Conservation (phyloP, 2,329 filamentous ascomycete genomes). For the Fusarium begoniae region DNA sequence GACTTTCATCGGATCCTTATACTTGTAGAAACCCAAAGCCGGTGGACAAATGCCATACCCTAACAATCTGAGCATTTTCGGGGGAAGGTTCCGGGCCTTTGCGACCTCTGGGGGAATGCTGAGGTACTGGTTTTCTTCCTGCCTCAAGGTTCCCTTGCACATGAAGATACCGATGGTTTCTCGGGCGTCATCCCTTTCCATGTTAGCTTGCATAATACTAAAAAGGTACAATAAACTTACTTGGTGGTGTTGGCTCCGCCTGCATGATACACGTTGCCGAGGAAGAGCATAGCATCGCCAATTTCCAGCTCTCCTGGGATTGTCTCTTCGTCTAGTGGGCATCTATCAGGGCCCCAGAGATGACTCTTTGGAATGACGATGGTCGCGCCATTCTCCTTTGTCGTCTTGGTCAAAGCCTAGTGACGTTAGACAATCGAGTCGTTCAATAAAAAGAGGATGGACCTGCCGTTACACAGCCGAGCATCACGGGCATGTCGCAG, state of each 20-base stretch:
- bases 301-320: neutral
- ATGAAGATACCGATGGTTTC: neutral
- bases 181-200: neutral
- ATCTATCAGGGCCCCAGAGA: neutral
- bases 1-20: neutral
- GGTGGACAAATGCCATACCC: neutral
- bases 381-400: rapidly evolving
- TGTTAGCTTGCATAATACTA: rapidly evolving
- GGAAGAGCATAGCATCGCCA: neutral
- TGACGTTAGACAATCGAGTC: no score
- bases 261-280: neutral
- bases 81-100: rapidly evolving
- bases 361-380: neutral
- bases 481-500: neutral
- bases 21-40: neutral
- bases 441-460: no score
- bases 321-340: rapidly evolving
- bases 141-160: neutral
- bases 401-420: neutral
- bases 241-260: neutral
- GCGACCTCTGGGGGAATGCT: neutral
- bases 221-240: rapidly evolving
- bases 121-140: neutral
- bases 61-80: neutral
- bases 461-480: neutral